Conservation (phyloP, 768 basidiomycete species). For the Lactarius tabidus region DNA sequence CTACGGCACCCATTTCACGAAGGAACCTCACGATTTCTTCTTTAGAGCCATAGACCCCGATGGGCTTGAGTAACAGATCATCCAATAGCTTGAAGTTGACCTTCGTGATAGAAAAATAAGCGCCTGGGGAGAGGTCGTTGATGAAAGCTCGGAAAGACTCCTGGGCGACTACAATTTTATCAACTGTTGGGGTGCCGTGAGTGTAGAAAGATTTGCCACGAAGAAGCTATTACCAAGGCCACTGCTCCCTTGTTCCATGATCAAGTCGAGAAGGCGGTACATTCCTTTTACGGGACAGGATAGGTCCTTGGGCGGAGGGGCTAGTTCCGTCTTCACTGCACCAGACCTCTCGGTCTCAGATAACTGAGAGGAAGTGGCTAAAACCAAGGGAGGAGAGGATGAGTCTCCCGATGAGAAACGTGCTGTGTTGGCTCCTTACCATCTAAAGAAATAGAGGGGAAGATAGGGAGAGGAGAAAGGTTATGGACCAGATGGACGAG, state of each 20-base stretch:
- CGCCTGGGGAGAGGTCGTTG: constrained; percentile 44
- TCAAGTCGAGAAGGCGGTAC: constrained; percentile 50
- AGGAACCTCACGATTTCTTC: no score
- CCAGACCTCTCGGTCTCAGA: background rate
- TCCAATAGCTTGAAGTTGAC: constrained; percentile 54
- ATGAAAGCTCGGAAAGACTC: constrained; percentile 44
- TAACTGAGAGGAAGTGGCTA: no score
- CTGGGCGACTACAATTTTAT: constrained; percentile 58
- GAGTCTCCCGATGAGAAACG: no score
- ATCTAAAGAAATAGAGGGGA: no score
- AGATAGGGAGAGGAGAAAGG: no score
- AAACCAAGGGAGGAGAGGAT: no score
- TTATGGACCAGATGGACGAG: no score
- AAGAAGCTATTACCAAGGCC: constrained; percentile 43
- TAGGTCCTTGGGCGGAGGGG: background rate
- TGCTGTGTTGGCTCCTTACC: no score
- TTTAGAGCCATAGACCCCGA: no score
- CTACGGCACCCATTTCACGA: constrained; percentile 34
- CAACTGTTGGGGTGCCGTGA: constrained; percentile 37
- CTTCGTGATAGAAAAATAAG: constrained; percentile 49
- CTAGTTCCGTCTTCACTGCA: background rate
- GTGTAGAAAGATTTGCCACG: background rate
- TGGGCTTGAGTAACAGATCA: no score
- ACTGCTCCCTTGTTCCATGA: constrained; percentile 45
- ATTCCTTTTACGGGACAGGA: constrained; percentile 37